phyloP scores from a whole-genome alignment of 139 green algal genomes.

The Ostreobium quekettii region DNA sequence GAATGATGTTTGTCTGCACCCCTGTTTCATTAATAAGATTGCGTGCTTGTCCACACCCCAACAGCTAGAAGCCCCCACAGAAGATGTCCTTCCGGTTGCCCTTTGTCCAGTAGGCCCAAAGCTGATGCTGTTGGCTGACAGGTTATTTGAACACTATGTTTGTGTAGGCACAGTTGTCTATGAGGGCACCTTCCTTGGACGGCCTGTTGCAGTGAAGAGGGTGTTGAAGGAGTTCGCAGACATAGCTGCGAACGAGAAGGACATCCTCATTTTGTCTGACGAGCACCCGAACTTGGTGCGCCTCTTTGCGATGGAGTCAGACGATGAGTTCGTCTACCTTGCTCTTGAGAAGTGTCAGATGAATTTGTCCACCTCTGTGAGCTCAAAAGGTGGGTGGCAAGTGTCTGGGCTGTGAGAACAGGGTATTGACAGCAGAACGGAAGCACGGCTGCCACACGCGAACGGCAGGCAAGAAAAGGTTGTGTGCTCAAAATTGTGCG shows the following conservation, averaged over 20 bases:
- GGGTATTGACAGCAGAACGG: too few relatives aligned
- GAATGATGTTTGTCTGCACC: too few relatives aligned
- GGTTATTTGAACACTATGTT: neutral
- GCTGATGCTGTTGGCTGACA: neutral
- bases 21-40: too few relatives aligned
- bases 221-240: conserved; percentile 78
- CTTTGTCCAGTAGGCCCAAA: too few relatives aligned
- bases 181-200: conserved; percentile 67
- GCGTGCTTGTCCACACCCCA: too few relatives aligned
- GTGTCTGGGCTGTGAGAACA: too few relatives aligned
- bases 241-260: conserved; percentile 80
- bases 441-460: too few relatives aligned
- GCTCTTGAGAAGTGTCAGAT: conserved; percentile 82
- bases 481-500: too few relatives aligned
- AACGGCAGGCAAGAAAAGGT: too few relatives aligned
- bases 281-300: conserved; percentile 92
- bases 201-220: conserved; percentile 82
- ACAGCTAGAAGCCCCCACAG: too few relatives aligned
- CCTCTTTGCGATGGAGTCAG: conserved; percentile 96
- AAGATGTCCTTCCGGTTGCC: too few relatives aligned
- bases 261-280: conserved; percentile 80
- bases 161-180: conserved; percentile 76
- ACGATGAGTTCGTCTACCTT: conserved; percentile 94
- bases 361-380: conserved; percentile 36
- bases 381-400: neutral